Evolutionary conservation across 2,329 filamentous ascomycete species (phyloP).

Genomic region (Triangularia setosa): DNA sequence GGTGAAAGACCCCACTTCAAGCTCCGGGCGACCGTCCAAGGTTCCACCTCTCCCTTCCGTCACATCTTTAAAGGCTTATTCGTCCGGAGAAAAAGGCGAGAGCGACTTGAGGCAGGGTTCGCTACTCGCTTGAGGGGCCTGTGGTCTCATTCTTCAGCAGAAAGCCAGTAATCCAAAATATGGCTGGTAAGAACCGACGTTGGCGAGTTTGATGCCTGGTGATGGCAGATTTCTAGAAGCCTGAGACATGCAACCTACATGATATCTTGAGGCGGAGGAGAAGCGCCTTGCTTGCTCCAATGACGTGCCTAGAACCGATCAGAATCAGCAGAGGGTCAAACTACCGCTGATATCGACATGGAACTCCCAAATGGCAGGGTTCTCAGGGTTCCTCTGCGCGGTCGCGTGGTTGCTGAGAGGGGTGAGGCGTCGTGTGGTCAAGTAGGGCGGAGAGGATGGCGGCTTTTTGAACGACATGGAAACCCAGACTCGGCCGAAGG

Average conservation of each 20-base stretch:
- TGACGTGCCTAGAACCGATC: not conserved
- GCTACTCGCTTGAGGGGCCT: no score
- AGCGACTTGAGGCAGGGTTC: not conserved
- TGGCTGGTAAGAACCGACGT: not conserved
- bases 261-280: not conserved
- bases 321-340: not conserved
- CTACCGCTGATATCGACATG: not conserved
- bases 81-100: not conserved
- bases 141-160: no score
- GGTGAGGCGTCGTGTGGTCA: not conserved
- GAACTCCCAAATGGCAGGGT: no score
- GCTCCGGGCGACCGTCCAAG: not conserved
- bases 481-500: slow-evolving; percentile 12
- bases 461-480: slow-evolving; percentile 13
- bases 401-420: no score
- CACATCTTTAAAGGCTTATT: not conserved
- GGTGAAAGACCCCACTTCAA: not conserved
- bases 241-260: not conserved
- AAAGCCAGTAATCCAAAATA: not conserved
- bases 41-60: not conserved
- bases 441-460: not conserved
- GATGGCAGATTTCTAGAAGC: not conserved
- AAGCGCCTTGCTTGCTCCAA: not conserved
- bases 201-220: not conserved
- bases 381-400: no score